Conservation (phyloP, 495 filamentous ascomycete genomes). For the Penicillium macrosclerotiorum region DNA sequence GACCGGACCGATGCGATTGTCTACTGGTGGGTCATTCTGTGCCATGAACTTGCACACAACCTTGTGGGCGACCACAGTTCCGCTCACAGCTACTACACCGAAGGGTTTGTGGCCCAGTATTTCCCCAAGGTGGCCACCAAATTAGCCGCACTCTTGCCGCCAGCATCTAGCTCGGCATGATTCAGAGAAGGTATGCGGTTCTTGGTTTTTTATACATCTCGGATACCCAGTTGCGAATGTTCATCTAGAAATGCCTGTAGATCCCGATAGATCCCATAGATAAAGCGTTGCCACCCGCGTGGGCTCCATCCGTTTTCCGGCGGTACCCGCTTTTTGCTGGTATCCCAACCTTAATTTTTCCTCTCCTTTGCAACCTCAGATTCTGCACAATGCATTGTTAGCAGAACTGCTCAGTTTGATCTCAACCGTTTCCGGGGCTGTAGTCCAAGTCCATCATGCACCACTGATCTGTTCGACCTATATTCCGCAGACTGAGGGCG, state of each 20-base stretch:
- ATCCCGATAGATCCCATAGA: neutral
- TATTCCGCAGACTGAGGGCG: neutral
- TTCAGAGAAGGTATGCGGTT: neutral
- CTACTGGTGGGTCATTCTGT: constrained; percentile 91
- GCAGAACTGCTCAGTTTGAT: neutral
- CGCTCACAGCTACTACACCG: constrained; percentile 79
- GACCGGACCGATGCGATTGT: constrained; percentile 63
- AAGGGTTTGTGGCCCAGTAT: constrained; percentile 52
- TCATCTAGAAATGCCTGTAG: neutral
- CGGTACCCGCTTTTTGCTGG: constrained; percentile 31
- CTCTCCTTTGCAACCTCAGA: constrained; percentile 7
- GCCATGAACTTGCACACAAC: constrained; percentile 95
- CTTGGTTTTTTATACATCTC: neutral
- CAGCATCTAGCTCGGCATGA: neutral
- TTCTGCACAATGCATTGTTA: constrained; percentile 21
- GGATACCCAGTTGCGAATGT: constrained; percentile 18
- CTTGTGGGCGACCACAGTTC: constrained; percentile 75
- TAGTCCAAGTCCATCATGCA: constrained; percentile 1
- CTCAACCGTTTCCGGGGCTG: neutral
- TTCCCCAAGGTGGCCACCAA: constrained; percentile 49
- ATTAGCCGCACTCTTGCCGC: constrained; percentile 24
- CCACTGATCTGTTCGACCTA: neutral
- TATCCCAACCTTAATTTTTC: constrained; percentile 24
- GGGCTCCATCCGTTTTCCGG: constrained; percentile 21
- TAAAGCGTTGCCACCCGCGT: constrained; percentile 14